These are phyloP conservation scores for Blastocystis hominis DNA, from an alignment of 352 stramenopile species.

Conservation along the genomic window DNA sequence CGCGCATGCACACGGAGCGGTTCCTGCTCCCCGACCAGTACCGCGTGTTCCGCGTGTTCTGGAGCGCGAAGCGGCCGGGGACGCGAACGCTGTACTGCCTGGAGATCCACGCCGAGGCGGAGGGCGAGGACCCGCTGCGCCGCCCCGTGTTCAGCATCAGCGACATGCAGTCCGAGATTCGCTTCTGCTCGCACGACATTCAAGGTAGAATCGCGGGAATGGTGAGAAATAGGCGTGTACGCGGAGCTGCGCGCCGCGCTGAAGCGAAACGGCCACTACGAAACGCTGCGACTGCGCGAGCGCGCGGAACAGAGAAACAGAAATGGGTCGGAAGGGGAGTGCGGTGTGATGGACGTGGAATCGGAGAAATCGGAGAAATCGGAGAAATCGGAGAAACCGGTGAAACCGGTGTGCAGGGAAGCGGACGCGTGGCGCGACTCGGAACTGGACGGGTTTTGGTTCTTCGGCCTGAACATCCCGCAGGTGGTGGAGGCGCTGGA, in stretches of 20 bases:
- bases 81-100: constrained; percentile 22
- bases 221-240: background rate
- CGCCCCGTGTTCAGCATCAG: background rate
- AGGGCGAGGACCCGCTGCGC: background rate
- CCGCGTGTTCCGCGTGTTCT: background rate
- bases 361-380: too few species aligned
- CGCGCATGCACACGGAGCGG: background rate
- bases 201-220: background rate
- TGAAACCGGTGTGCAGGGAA: too few species aligned
- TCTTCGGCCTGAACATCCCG: constrained; percentile 15
- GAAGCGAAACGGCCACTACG: background rate
- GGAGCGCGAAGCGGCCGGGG: background rate
- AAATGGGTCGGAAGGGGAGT: too few species aligned
- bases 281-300: background rate
- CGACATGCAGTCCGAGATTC: background rate
- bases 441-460: background rate
- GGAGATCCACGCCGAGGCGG: background rate
- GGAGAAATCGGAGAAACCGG: too few species aligned
- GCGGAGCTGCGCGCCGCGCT: background rate
- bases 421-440: background rate
- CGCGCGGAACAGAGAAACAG: background rate
- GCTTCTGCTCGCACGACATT: background rate
- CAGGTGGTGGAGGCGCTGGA: background rate
- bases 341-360: too few species aligned
- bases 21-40: background rate